These are phyloP conservation scores for Bruguiera parviflora DNA, from an alignment of 345 rosid species.

Conservation along the genomic window DNA sequence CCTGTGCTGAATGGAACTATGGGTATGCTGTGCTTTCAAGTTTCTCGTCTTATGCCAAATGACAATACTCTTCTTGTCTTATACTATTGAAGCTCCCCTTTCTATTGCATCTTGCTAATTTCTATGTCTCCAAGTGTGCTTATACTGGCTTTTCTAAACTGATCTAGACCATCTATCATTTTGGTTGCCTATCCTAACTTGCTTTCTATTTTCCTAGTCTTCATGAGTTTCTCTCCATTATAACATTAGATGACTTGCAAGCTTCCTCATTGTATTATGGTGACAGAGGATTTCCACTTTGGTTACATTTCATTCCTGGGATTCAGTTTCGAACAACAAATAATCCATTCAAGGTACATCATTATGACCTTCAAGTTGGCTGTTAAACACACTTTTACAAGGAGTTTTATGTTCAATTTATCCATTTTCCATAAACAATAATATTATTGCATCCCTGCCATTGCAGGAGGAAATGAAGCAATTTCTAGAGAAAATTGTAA, in stretches of 20 bases:
- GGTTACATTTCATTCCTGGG: conserved; percentile 74
- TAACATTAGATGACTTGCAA: background rate
- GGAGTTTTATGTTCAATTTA: background rate
- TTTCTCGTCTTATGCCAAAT: background rate
- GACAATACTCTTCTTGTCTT: background rate
- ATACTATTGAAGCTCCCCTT: background rate
- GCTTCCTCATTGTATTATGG: background rate
- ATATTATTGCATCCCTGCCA: background rate
- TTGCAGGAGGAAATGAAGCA: conserved; percentile 49
- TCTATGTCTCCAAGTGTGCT: background rate
- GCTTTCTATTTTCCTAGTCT: background rate
- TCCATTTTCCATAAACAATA: background rate
- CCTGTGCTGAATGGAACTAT: conserved; percentile 73
- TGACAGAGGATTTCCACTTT: conserved; percentile 60
- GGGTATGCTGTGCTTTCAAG: conserved; percentile 37
- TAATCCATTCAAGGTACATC: conserved; percentile 41
- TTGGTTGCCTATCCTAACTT: background rate
- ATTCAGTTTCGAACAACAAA: conserved; percentile 65
- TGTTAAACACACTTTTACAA: no score
- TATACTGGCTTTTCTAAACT: no score
- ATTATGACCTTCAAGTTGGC: background rate
- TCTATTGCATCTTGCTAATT: background rate
- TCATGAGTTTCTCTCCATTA: background rate
- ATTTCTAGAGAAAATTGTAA: conserved; percentile 49
- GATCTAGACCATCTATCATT: background rate